A percentile compares a stretch with the other conserved stretches of the same genome.
Conservation (phyloP, 1,284 basidiomycete genomes). For the Irpex lacteus region DNA sequence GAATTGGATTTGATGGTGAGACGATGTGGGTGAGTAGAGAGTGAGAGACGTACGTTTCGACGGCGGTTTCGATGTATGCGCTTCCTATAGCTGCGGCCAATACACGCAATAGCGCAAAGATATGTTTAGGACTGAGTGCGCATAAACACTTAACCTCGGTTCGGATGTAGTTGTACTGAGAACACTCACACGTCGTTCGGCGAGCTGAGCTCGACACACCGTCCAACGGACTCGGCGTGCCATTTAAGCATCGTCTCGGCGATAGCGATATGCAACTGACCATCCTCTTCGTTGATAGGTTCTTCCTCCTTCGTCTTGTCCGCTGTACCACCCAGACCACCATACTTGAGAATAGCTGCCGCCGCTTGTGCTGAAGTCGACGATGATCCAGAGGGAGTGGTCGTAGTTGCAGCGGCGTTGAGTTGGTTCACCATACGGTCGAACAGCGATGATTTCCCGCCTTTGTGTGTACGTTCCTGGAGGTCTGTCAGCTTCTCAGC, state of each 20-base stretch:
- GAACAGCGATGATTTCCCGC: slow-evolving; percentile 78
- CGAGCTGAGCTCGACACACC: slow-evolving; percentile 85
- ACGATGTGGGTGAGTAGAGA: neutral
- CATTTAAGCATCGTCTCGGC: slow-evolving; percentile 92
- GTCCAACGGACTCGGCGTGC: slow-evolving; percentile 93
- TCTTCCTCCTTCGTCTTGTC: slow-evolving; percentile 67
- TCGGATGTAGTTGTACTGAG: neutral
- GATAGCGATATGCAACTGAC: slow-evolving; percentile 68
- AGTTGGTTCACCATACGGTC: slow-evolving; percentile 93
- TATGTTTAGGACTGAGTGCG: slow-evolving; percentile 80
- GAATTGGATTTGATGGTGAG: neutral
- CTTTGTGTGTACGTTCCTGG: slow-evolving; percentile 77
- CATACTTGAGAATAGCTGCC: slow-evolving; percentile 78
- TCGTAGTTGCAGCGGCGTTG: slow-evolving; percentile 71
- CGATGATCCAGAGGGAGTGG: slow-evolving; percentile 52
- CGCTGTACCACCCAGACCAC: slow-evolving; percentile 62
- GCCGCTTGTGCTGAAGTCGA: slow-evolving; percentile 78
- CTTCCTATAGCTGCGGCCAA: slow-evolving; percentile 87
- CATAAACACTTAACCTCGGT: neutral
- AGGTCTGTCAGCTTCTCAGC: slow-evolving; percentile 4
- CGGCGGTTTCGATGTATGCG: slow-evolving; percentile 86
- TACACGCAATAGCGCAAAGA: slow-evolving; percentile 81
- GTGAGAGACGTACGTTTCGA: slow-evolving; percentile 77
- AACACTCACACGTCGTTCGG: slow-evolving; percentile 76
- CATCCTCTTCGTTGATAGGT: slow-evolving; percentile 76